Evolutionary conservation across 371 early-diverging fungal species (phyloP), one percentile per base, ranked within the genome.

Genomic region (Actinomucor elegans): DNA sequence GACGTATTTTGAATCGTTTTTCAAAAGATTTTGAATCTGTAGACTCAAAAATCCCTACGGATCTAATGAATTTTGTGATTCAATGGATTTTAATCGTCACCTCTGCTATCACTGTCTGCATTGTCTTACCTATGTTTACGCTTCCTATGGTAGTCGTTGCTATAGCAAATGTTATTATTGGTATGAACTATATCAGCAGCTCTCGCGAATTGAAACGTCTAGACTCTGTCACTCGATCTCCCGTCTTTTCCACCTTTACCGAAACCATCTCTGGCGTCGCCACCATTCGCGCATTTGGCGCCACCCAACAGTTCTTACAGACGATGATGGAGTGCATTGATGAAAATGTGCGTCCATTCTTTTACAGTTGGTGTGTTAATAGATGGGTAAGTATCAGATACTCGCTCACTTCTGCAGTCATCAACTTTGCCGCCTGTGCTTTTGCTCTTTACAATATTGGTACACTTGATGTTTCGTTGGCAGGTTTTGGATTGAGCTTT

Each of bases 1-100:
- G 97, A 14, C 85, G 93, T 33, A 86, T 97, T 44, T 69, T 97
- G 66, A 94, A 92, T 64, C 73, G 97, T 20, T 96, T 97, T 63
- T 83, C 87, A 20, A 85, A 88, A 11, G 75, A 75, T 27, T 55
- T 75, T 18, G 75, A 76, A 28, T 35, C 63, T 6, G 60, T 65
- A 0, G 58, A 71, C 32, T 72, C 72, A 11, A 61, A 62, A 15
- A 68, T 79, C 35, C 75, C 75, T 31, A 66, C 64, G 17, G 67
- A 68, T 34, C 49, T 79, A 8, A 67, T 71, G 21, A 65, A 67
- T 49, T 82, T 89, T 50, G 21, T 42, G 14, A 58, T 69, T 83
- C 79, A 88, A 15, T 82, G 88, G 14, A 61, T 88, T 14, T 69
- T 71, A 59, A 75, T 64, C 53, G 36, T 40, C 52, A 64, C 27